Percentiles rank a stretch among this genome's conserved stretches.
Evolutionary conservation across 805 yeast species (phyloP).

Genomic region (Starmerella apicola): DNA sequence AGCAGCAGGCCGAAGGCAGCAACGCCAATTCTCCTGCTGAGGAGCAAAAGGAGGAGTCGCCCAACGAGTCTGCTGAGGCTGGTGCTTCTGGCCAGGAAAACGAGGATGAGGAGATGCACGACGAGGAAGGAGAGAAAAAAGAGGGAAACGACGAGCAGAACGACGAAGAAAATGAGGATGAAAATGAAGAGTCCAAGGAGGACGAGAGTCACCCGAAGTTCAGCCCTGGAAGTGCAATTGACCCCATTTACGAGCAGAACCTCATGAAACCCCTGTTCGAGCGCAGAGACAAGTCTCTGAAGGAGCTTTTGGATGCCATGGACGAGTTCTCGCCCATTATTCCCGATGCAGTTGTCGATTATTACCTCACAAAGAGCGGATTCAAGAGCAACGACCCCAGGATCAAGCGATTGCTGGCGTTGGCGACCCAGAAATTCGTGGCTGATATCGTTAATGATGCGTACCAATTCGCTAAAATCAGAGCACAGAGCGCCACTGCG

Average conservation of each 20-base stretch:
- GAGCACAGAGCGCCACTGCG: constrained; percentile 60
- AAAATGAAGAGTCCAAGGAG: neutral
- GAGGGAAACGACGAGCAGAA: neutral
- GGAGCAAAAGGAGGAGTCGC: neutral
- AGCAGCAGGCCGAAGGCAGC: neutral
- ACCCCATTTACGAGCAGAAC: constrained; percentile 18
- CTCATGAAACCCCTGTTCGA: constrained; percentile 21
- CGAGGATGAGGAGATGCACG: neutral
- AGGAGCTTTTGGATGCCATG: constrained; percentile 77
- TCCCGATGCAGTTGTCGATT: constrained; percentile 93
- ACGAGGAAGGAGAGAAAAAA: neutral
- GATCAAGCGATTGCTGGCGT: constrained; percentile 70
- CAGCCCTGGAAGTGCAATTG: constrained; percentile 5
- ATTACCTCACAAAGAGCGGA: constrained; percentile 75
- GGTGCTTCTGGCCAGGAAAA: neutral
- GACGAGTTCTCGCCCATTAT: constrained; percentile 91
- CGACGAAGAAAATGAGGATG: neutral
- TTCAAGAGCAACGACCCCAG: constrained; percentile 67
- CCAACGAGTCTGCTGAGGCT: neutral
- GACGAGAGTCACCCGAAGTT: neutral
- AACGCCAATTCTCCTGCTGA: neutral
- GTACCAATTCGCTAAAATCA: constrained; percentile 83
- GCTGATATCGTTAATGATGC: constrained; percentile 95
- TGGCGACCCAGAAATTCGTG: constrained; percentile 92
- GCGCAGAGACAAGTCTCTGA: constrained; percentile 31